phyloP scores from a whole-genome alignment of 176 grass and related monocot genomes.

The Guadua angustifolia region DNA sequence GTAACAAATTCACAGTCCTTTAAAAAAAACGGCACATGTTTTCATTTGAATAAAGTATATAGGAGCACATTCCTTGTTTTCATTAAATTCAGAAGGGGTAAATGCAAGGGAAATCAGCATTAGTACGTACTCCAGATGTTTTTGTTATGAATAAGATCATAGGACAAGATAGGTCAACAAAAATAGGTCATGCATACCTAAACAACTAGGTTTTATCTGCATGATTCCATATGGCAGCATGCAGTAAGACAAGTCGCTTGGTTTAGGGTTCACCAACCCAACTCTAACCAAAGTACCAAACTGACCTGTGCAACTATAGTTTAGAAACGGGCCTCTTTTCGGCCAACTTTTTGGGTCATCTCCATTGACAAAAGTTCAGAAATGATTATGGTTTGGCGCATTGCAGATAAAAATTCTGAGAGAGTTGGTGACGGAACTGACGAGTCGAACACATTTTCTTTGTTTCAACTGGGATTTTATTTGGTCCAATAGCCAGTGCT shows the following conservation, averaged over 20 bases:
- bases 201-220: constrained; percentile 30
- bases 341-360: constrained; percentile 35
- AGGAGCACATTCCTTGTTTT: not conserved
- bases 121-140: not conserved
- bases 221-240: constrained; percentile 27
- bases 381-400: constrained; percentile 26
- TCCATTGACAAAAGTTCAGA: constrained; percentile 28
- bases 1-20: not conserved
- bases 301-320: constrained; percentile 7
- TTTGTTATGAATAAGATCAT: constrained; percentile 37
- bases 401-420: constrained; percentile 29
- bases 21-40: not conserved
- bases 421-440: constrained; percentile 44
- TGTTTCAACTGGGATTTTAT: not conserved
- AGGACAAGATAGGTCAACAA: constrained; percentile 43
- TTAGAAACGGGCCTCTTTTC: constrained; percentile 23
- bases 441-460: constrained; percentile 19
- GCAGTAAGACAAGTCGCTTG: constrained; percentile 26
- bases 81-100: not conserved
- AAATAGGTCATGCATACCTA: constrained; percentile 36
- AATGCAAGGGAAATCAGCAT: constrained; percentile 13
- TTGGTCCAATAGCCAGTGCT: not conserved
- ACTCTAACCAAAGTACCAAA: constrained; percentile 46
- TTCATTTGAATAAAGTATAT: not conserved
- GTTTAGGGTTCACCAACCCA: constrained; percentile 47